These are phyloP conservation scores for Triticum urartu DNA, from an alignment of 176 grass and related monocot species.

Conservation along the genomic window DNA sequence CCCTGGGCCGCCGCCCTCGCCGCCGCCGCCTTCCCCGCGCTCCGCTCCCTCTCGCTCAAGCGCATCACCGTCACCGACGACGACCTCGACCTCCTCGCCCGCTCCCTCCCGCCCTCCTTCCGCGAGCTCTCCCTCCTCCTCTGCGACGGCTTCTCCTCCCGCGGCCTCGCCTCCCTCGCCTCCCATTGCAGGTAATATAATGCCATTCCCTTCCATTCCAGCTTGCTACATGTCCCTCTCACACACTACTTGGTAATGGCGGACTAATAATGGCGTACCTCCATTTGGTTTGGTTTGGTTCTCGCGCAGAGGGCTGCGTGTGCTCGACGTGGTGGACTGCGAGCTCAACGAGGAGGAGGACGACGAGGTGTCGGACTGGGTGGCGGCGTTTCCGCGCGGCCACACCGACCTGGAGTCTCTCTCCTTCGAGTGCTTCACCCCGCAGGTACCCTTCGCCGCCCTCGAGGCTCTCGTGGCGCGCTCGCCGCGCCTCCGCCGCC, in stretches of 20 bases:
- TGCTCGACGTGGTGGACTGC: constrained; percentile 79
- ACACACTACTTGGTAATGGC: not conserved
- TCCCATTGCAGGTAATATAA: constrained; percentile 75
- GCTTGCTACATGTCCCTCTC: not conserved
- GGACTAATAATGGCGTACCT: not conserved
- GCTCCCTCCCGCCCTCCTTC: constrained; percentile 50
- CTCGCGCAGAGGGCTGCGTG: constrained; percentile 43
- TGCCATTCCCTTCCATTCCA: not conserved
- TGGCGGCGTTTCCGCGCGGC: constrained; percentile 58
- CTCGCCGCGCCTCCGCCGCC: constrained; percentile 61
- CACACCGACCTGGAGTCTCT: constrained; percentile 61
- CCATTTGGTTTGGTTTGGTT: not conserved
- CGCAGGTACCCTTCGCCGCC: constrained; percentile 40
- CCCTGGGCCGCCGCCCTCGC: constrained; percentile 65
- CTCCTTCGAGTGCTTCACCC: constrained; percentile 65
- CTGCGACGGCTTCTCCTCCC: constrained; percentile 87
- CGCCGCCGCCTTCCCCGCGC: constrained; percentile 31
- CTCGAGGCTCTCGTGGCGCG: constrained; percentile 74
- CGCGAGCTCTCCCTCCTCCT: constrained; percentile 70
- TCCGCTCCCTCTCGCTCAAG: constrained; percentile 73
- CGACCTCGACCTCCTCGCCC: constrained; percentile 67
- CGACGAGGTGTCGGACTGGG: constrained; percentile 59
- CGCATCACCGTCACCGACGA: constrained; percentile 78
- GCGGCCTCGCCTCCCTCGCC: constrained; percentile 65
- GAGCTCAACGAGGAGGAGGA: constrained; percentile 54